phyloP scores from a whole-genome alignment of 306 rosid genomes.

The Acacia confusa region DNA sequence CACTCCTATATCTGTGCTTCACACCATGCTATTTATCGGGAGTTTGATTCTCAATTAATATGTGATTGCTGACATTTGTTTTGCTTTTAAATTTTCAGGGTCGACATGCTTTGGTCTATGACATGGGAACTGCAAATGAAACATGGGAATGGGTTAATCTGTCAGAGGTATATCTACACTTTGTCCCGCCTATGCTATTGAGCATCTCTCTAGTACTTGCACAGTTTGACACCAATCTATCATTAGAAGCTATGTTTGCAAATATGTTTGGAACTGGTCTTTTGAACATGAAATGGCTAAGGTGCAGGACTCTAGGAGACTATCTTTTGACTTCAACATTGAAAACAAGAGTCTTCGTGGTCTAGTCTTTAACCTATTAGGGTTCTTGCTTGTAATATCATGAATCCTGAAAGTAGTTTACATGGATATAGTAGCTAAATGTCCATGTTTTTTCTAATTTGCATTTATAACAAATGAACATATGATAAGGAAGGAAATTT shows the following conservation, averaged over 20 bases:
- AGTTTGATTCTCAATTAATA: conserved; percentile 28
- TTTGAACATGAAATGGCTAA: background rate
- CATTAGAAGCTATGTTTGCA: background rate
- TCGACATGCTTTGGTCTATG: conserved; percentile 80
- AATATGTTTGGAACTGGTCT: background rate
- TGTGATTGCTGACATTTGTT: conserved; percentile 13
- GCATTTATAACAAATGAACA: background rate
- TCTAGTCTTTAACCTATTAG: background rate
- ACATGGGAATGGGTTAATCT: conserved; percentile 94
- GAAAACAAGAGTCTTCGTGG: background rate
- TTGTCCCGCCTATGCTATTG: conserved; percentile 6
- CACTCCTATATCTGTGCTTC: background rate
- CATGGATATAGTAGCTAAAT: background rate
- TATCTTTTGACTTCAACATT: background rate
- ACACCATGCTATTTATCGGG: background rate
- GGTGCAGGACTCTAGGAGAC: background rate
- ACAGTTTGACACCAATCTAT: background rate
- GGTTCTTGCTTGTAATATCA: background rate
- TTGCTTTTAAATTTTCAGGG: conserved; percentile 56
- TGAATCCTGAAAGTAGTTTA: background rate
- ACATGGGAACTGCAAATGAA: conserved; percentile 65
- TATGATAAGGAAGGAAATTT: conserved; percentile 2
- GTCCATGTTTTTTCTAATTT: background rate
- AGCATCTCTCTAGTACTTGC: background rate
- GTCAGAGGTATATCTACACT: conserved; percentile 65